Evolutionary conservation across 768 basidiomycete species (phyloP).

Genomic region (Nidularia sp.): DNA sequence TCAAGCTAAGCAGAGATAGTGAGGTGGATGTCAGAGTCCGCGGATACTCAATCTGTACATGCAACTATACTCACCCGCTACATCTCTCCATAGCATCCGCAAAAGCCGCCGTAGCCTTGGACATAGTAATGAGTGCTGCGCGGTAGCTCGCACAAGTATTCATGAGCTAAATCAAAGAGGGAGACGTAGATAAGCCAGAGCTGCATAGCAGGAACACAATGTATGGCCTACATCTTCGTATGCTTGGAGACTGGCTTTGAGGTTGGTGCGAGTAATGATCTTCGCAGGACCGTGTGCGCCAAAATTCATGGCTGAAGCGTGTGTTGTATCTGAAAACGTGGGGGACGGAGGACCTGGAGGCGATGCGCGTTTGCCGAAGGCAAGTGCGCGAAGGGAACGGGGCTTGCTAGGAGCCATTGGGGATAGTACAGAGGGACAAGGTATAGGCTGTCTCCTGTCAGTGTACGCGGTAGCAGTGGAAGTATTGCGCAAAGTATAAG

Average conservation of each 20-base stretch:
- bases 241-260: conserved; percentile 73
- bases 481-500: no score
- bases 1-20: conserved; percentile 43
- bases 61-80: conserved; percentile 57
- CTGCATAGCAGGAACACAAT: background rate
- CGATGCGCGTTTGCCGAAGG: conserved; percentile 40
- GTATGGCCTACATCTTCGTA: conserved; percentile 65
- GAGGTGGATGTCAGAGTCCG: no score
- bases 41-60: no score
- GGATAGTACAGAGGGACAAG: conserved; percentile 2
- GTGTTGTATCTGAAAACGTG: conserved; percentile 78
- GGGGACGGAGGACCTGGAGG: conserved; percentile 72
- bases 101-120: conserved; percentile 78
- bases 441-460: background rate
- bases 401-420: conserved; percentile 42
- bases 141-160: conserved; percentile 76
- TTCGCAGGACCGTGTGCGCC: conserved; percentile 72
- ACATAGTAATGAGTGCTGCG: conserved; percentile 74
- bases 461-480: background rate
- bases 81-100: conserved; percentile 86
- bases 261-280: conserved; percentile 76
- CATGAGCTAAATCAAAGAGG: conserved; percentile 81
- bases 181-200: background rate
- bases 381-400: conserved; percentile 53
- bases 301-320: conserved; percentile 74